Evolutionary conservation across 2,329 filamentous ascomycete species (phyloP), one percentile per base, ranked within the genome.

Genomic region (Phialocephala sp.): DNA sequence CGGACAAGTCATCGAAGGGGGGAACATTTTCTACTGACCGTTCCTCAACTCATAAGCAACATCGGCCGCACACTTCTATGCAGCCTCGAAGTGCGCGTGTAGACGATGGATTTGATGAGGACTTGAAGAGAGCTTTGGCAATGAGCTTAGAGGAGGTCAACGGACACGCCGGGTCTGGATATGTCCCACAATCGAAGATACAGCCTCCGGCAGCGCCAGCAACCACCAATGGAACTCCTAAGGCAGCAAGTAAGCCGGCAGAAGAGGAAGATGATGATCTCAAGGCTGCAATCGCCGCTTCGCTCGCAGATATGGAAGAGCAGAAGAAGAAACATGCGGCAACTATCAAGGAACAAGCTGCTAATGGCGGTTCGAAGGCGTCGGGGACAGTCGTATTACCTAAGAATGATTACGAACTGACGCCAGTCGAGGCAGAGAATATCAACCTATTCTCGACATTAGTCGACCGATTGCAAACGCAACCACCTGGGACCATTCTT

Each of bases 71-170:
- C 80, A 62, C 84, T 9, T 79, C 83, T 1, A 96, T 98, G 93
- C 93, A 98, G 76, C 95, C 95, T 27, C 89, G 95, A 61, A 92
- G 90, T 74, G 93, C 93, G 18, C 88, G 94, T 60, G 89, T 96
- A 2, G 94, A 97, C 71, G 91, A 96, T 71, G 90, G 89, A 18
- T 98, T 97, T 73, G 95, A 99, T 76, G 94, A 97, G 69, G 95
- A 99, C 76, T 81, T 99, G 67, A 97, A 97, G 78, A 91, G 89
- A 74, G 95, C 95, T 0, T 80, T 99, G 67, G 93, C 97, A 67
- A 97, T 99, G 94, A 99, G 95, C 74, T 80, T 99, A 72, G 95
- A 99, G 74, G 95, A 99, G 72, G 91, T 93, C 45, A 91, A 94
- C 76, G 89, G 85, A 50, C 89, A 91, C 74, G 85, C 86, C 9